Evolutionary conservation across 225 moss, liverwort and hornwort species (phyloP).

Genomic region (Physcomitrellopsis africana): DNA sequence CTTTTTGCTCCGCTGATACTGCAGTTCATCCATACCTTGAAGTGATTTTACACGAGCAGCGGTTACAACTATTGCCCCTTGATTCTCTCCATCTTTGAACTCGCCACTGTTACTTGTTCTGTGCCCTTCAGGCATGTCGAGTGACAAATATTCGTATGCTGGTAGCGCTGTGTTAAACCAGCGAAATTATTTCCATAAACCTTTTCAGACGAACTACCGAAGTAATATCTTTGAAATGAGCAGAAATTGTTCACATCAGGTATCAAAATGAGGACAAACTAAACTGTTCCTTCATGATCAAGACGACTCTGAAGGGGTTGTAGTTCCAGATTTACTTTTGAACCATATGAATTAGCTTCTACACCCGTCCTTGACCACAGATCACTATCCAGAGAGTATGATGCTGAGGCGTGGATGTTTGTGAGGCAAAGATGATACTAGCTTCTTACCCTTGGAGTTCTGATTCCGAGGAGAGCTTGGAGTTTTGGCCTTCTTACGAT

Average conservation of each 20-base stretch:
- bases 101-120: not conserved
- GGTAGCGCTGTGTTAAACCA: slow-evolving; percentile 2
- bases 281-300: not conserved
- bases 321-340: not conserved
- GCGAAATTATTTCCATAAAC: not conserved
- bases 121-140: slow-evolving; percentile 24
- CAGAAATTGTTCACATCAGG: not conserved
- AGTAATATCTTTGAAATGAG: not conserved
- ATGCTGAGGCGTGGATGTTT: not conserved
- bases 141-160: slow-evolving; percentile 40
- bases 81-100: not conserved
- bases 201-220: not conserved
- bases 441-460: slow-evolving; percentile 40
- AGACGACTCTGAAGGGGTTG: not conserved
- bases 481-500: slow-evolving; percentile 43
- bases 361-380: no score
- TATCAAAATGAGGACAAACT: not conserved
- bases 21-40: slow-evolving; percentile 19
- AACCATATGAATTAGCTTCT: no score
- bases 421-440: slow-evolving; percentile 11
- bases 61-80: not conserved
- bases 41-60: slow-evolving; percentile 13
- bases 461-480: slow-evolving; percentile 8
- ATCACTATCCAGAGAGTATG: no score
- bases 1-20: slow-evolving; percentile 35